Conservation (phyloP, 768 basidiomycete genomes). For the Chalciporus pseudorubinellus region DNA sequence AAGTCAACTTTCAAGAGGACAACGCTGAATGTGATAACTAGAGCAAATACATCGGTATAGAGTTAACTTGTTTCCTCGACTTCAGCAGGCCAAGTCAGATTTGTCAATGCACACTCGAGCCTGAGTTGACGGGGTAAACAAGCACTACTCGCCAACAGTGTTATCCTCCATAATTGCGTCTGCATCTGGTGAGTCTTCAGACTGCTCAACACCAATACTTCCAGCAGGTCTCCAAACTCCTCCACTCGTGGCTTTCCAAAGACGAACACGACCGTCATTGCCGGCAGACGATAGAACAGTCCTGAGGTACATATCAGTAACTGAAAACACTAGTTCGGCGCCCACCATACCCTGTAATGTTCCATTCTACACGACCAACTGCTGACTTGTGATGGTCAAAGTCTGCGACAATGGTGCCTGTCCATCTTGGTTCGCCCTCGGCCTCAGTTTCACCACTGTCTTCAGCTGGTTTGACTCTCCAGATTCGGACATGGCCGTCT, state of each 20-base stretch:
- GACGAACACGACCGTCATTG: constrained; percentile 75
- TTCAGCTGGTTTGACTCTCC: constrained; percentile 70
- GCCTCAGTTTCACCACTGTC: constrained; percentile 44
- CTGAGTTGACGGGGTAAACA: not conserved
- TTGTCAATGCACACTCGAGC: not conserved
- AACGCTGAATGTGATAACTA: no score
- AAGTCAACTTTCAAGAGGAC: no score
- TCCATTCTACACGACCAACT: constrained; percentile 91
- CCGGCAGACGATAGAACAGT: constrained; percentile 82
- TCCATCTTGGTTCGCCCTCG: constrained; percentile 57
- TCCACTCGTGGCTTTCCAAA: constrained; percentile 84
- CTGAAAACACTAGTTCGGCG: not conserved
- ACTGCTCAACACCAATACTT: constrained; percentile 77
- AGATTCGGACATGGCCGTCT: constrained; percentile 88
- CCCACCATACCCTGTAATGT: constrained; percentile 68
- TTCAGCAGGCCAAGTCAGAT: not conserved
- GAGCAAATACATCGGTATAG: no score
- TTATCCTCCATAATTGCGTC: constrained; percentile 47
- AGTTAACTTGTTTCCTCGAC: not conserved
- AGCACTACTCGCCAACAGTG: constrained; percentile 32
- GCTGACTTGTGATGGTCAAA: constrained; percentile 85
- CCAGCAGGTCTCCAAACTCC: constrained; percentile 85
- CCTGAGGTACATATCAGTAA: constrained; percentile 36
- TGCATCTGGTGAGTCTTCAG: constrained; percentile 45
- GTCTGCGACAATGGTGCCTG: constrained; percentile 73